Percentiles rank a stretch among this genome's conserved stretches.
These are phyloP conservation scores for Cornus florida DNA, from an alignment of 148 eudicot genomes.

Conservation along the genomic window DNA sequence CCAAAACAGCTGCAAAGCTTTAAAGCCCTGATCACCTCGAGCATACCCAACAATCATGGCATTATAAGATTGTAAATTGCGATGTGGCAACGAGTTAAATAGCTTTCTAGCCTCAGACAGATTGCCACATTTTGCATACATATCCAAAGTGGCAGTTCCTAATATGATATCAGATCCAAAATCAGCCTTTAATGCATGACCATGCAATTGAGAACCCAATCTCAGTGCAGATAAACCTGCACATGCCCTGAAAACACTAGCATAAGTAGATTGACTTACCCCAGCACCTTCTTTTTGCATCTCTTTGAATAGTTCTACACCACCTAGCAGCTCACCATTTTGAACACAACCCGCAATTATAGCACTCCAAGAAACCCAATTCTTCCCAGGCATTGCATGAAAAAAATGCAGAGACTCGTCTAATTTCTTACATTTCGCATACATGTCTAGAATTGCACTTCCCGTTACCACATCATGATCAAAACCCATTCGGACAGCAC, in stretches of 20 bases:
- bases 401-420: conserved; percentile 60
- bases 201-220: conserved; percentile 82
- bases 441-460: conserved; percentile 83
- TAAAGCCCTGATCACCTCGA: conserved; percentile 50
- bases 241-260: conserved; percentile 83
- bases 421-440: conserved; percentile 74
- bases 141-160: conserved; percentile 85
- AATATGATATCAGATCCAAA: conserved; percentile 69
- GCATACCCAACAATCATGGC: conserved; percentile 81
- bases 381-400: conserved; percentile 61
- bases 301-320: conserved; percentile 64
- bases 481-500: conserved; percentile 64
- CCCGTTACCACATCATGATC: conserved; percentile 71
- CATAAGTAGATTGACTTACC: conserved; percentile 87
- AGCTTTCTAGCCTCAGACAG: conserved; percentile 63
- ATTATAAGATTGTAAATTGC: conserved; percentile 65
- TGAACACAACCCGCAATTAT: conserved; percentile 79
- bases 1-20: conserved; percentile 58
- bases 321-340: conserved; percentile 51
- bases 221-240: conserved; percentile 55
- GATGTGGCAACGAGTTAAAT: conserved; percentile 54
- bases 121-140: conserved; percentile 80
- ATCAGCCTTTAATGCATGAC: conserved; percentile 69
- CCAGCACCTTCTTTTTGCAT: conserved; percentile 79
- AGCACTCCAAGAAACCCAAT: conserved; percentile 95